Conservation (phyloP, 1,139 yeast genomes). For the Taphrina wiesneri region DNA sequence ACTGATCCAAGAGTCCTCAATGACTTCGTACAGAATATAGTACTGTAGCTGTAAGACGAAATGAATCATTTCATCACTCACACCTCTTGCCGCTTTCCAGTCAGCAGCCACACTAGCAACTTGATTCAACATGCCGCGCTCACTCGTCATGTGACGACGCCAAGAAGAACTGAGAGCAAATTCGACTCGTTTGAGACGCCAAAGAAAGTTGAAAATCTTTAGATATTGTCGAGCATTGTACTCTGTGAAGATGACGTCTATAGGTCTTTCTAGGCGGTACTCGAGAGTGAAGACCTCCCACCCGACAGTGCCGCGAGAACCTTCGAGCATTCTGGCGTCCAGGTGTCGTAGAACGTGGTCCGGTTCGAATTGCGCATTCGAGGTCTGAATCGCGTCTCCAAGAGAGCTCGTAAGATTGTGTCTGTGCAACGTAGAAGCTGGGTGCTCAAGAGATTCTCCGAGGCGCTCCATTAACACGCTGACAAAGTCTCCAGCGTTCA, state of each 20-base stretch:
- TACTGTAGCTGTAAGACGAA: constrained; percentile 48
- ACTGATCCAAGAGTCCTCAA: constrained; percentile 48
- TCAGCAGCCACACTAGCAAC: constrained; percentile 33
- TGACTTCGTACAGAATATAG: constrained; percentile 47
- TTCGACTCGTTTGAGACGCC: constrained; percentile 71
- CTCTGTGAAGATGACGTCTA: constrained; percentile 48
- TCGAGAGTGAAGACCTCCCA: constrained; percentile 95
- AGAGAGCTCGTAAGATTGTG: constrained; percentile 66
- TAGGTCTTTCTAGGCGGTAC: constrained; percentile 64
- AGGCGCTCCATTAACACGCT: constrained; percentile 64
- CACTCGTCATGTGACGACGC: constrained; percentile 47
- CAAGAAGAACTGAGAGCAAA: constrained; percentile 55
- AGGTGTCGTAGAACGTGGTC: constrained; percentile 55
- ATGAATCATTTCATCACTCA: constrained; percentile 47
- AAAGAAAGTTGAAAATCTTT: constrained; percentile 78
- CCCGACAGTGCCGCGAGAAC: constrained; percentile 62
- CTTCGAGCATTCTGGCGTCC: constrained; percentile 76
- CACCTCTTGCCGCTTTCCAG: constrained; percentile 45
- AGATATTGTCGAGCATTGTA: constrained; percentile 61
- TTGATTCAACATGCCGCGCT: constrained; percentile 40
- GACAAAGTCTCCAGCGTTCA: constrained; percentile 77
- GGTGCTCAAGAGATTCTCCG: constrained; percentile 56
- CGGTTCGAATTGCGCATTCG: constrained; percentile 58
- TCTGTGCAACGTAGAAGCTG: constrained; percentile 64
- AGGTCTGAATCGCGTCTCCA: constrained; percentile 63